Evolutionary conservation across 192 early-diverging fungal species (phyloP), one percentile per base, ranked within the genome.

Genomic region (Chytriomyces sp.): DNA sequence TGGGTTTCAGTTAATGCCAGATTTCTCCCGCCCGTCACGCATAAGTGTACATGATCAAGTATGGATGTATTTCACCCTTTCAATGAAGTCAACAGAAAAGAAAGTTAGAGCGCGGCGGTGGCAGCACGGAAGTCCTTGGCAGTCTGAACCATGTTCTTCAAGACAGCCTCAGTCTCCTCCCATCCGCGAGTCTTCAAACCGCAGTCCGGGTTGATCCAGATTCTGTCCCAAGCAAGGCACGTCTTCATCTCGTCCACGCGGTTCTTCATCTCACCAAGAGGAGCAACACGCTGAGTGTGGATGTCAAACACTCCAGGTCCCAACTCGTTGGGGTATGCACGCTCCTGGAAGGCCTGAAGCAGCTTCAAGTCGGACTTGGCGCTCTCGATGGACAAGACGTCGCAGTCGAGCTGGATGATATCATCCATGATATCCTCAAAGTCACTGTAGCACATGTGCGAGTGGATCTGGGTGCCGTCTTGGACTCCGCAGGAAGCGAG

Each of bases 151-250:
- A 99, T 85, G 87, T 99, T 97, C 70, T 72, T 75, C 69, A 98
- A 79, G 10, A 93, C 90, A 75, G 86, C 87, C 79, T 95, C 88
- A 71, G 92, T 92, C 84, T 99, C 96, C 49, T 84, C 79, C 96
- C 96, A 98, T 49, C 91, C 93, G 78, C 96, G 91, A 44, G 96
- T 95, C 89, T 98, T 87, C 64, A 99, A 87, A 60, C 96, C 96
- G 79, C 96, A 99, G 83, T 99, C 96, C 32, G 96, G 96, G 89
- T 98, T 98, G 72, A 93, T 89, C 96, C 96, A 98, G 22, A 97
- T 78, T 61, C 92, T 85, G 40, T 92, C 83, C 30, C 82, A 77
- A 30, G 91, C 85, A 30, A 99, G 81, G 85, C 94, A 93, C 83
- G 90, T 89, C 73, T 93, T 85, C 87, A 97, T 92, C 54, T 88